Evolutionary conservation across 163 green algal genomes (phyloP).

Genomic region (Smithsoniella earleae): DNA sequence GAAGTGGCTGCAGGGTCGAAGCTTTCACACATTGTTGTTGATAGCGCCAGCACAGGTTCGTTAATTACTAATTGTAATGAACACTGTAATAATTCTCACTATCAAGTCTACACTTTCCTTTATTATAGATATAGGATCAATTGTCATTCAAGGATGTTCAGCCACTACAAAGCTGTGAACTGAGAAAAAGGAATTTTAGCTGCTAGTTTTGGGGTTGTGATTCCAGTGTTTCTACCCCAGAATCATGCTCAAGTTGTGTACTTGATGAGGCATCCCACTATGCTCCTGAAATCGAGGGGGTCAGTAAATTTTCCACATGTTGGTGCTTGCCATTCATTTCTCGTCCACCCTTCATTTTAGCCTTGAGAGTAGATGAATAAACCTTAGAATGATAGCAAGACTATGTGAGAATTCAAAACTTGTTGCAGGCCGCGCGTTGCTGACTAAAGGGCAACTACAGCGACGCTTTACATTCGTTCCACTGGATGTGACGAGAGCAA

Average conservation of each 20-base stretch:
- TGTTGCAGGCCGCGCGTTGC: slow-evolving; percentile 45
- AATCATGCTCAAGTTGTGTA: no score
- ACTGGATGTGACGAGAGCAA: slow-evolving; percentile 74
- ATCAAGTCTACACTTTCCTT: not conserved
- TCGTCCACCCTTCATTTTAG: not conserved
- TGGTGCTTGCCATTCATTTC: no score
- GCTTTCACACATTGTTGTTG: slow-evolving; percentile 70
- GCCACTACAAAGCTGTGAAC: no score
- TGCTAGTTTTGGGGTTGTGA: no score
- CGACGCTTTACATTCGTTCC: slow-evolving; percentile 93
- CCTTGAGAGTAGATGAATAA: not conserved
- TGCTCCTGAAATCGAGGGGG: no score
- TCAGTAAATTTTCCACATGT: no score
- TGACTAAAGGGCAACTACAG: slow-evolving; percentile 69
- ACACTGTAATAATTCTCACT: not conserved
- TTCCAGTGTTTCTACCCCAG: no score
- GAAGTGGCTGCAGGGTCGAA: slow-evolving; percentile 89
- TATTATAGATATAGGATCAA: no score
- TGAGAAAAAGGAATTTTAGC: no score
- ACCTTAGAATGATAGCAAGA: no score
- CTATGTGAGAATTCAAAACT: not conserved
- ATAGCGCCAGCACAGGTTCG: not conserved
- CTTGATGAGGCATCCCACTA: no score
- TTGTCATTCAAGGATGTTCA: no score
- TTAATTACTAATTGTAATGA: not conserved